Conservation (phyloP, 148 eudicot species). For the Arbutus unedo region DNA sequence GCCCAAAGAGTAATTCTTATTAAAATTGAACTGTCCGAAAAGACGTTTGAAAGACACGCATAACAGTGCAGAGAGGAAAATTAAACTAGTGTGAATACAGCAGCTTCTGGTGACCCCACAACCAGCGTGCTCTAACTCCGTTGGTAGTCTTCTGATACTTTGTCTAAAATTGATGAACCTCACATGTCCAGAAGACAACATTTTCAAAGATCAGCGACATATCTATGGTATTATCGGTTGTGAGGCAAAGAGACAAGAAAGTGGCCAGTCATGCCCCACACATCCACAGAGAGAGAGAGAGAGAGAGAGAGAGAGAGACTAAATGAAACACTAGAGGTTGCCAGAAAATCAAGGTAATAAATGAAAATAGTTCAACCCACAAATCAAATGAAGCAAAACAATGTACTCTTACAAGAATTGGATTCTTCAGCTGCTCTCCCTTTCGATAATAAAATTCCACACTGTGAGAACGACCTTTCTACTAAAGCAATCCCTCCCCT, state of each 20-base stretch:
- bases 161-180: too few species aligned
- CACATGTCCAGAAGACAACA: too few species aligned
- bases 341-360: neutral
- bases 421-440: constrained; percentile 10
- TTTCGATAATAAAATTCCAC: neutral
- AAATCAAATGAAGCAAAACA: neutral
- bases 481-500: constrained; percentile 45
- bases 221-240: neutral
- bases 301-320: neutral
- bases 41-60: too few species aligned
- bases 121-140: too few species aligned
- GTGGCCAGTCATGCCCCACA: neutral
- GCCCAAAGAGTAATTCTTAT: too few species aligned
- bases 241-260: neutral
- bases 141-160: too few species aligned
- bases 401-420: neutral
- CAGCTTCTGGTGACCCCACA: too few species aligned
- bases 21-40: too few species aligned
- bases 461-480: neutral
- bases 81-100: too few species aligned
- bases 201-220: too few species aligned
- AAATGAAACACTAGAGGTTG: neutral
- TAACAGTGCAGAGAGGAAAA: too few species aligned
- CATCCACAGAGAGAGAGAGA: neutral
- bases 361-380: neutral